Percentiles rank a stretch among this genome's conserved stretches.
These are phyloP conservation scores for Anastatica hierochuntica DNA, from an alignment of 345 rosid species.

Conservation along the genomic window DNA sequence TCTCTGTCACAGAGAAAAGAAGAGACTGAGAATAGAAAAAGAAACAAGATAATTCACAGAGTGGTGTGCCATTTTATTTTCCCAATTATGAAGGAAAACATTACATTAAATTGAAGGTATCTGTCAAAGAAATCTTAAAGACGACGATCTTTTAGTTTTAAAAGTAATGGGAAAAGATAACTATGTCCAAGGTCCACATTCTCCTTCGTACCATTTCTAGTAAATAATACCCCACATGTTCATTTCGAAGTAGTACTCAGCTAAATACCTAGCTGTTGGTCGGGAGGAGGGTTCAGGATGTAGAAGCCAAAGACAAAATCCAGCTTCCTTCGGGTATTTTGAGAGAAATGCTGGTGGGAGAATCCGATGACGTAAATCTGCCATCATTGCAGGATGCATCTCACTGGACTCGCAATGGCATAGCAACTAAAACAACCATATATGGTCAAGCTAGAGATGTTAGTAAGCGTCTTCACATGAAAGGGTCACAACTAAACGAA, in stretches of 20 bases:
- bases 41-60: neutral
- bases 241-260: neutral
- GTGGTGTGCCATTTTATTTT: neutral
- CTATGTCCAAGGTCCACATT: neutral
- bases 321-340: slow-evolving; percentile 54
- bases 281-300: slow-evolving; percentile 68
- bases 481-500: neutral
- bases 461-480: neutral
- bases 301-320: slow-evolving; percentile 78
- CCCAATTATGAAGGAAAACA: neutral
- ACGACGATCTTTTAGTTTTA: too few relatives aligned
- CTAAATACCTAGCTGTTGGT: slow-evolving; percentile 60
- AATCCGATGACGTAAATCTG: slow-evolving; percentile 46
- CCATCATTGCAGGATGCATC: slow-evolving; percentile 40
- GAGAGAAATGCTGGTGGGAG: slow-evolving; percentile 63
- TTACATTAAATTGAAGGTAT: neutral
- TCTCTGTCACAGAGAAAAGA: slow-evolving; percentile 45
- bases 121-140: slow-evolving; percentile 3
- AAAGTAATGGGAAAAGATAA: neutral
- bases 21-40: slow-evolving; percentile 10
- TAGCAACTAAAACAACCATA: slow-evolving; percentile 48
- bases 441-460: slow-evolving; percentile 18
- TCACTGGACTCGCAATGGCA: slow-evolving; percentile 45
- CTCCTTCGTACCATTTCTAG: slow-evolving; percentile 10
- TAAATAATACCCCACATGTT: neutral